Conservation (phyloP, 768 basidiomycete species). For the Amanita fuliginea region DNA sequence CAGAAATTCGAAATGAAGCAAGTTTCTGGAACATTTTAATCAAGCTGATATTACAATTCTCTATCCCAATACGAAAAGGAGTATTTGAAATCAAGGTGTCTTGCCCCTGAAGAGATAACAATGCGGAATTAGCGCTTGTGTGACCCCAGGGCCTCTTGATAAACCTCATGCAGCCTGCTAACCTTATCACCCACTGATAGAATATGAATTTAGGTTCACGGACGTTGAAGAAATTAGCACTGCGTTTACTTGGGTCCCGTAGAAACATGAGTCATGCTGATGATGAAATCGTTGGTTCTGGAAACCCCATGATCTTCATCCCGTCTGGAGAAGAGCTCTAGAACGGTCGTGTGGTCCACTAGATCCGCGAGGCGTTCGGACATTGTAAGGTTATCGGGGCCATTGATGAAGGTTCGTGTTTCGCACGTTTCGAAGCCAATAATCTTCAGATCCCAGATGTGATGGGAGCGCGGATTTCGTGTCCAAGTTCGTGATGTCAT, state of each 20-base stretch:
- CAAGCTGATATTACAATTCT: slow-evolving; percentile 83
- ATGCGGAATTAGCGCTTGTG: too few species aligned
- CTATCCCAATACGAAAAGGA: slow-evolving; percentile 53
- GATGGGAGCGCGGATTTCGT: slow-evolving; percentile 35
- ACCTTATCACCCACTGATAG: too few species aligned
- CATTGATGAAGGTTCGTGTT: slow-evolving; percentile 47
- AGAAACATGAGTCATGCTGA: slow-evolving; percentile 40
- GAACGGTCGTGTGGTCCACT: slow-evolving; percentile 67
- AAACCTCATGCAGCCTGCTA: too few species aligned
- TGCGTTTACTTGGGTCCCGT: too few species aligned
- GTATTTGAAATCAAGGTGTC: slow-evolving; percentile 54
- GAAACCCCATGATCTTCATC: too few species aligned
- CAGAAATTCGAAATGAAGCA: slow-evolving; percentile 56
- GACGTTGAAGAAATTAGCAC: slow-evolving; percentile 52
- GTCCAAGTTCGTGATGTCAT: slow-evolving; percentile 41
- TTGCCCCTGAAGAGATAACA: too few species aligned
- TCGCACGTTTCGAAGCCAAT: neutral
- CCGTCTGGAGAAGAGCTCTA: slow-evolving; percentile 50
- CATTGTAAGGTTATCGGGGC: slow-evolving; percentile 81
- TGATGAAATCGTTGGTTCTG: slow-evolving; percentile 15
- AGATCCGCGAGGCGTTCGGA: slow-evolving; percentile 76
- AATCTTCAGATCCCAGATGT: slow-evolving; percentile 34
- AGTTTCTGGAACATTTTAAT: slow-evolving; percentile 69
- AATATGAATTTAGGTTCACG: slow-evolving; percentile 21
- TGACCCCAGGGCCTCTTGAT: too few species aligned